Evolutionary conservation across 257 asterid genomes (phyloP), one percentile per base, ranked within the genome.

Genomic region (Eucommia ulmoides): DNA sequence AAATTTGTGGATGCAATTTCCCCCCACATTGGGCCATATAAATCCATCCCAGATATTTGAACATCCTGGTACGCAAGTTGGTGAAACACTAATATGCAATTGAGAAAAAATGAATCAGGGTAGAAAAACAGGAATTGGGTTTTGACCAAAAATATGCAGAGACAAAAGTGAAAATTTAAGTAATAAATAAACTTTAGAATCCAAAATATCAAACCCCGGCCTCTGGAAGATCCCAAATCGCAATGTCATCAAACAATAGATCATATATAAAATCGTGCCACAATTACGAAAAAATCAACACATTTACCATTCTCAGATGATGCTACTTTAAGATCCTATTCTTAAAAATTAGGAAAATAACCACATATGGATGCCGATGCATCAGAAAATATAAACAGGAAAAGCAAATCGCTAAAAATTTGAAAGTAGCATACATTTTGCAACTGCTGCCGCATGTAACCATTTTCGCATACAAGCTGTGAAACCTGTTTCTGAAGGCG

Each of bases 391-490:
- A 42, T 6, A 6, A 42, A 42, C 0, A 10, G 15, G 15, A 5
- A 38, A 7, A 29, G 38, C 7, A 29, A 29, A 29, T 29, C 7
- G 12, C 12, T 14, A 29, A 29, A 6, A 6, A 6, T 6, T 6
- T 14, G 12, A 38, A 38, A 5, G n/a, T 38, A 3, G 7, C 48
- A 42, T 42, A 42, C 48, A 42, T 3, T 42, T 15, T 42, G 48
- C 48, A 42, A 42, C 19, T 42, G 48, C 2, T 42, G 48, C 48
- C 48, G 0, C 48, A 42, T 42, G 19, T 7, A 42, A 10, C 48
- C 48, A 42, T 42, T 42, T 18, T 42, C 48, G 20, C 48, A 42
- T 16, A 42, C 48, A 18, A 42, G 48, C 48, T 42, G 48, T 18
- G 48, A 42, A 3, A 42, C 48, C 20, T 42, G 48, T 1, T 42